Conservation (phyloP, 2,329 filamentous ascomycete species). For the Fusarium aywerte region DNA sequence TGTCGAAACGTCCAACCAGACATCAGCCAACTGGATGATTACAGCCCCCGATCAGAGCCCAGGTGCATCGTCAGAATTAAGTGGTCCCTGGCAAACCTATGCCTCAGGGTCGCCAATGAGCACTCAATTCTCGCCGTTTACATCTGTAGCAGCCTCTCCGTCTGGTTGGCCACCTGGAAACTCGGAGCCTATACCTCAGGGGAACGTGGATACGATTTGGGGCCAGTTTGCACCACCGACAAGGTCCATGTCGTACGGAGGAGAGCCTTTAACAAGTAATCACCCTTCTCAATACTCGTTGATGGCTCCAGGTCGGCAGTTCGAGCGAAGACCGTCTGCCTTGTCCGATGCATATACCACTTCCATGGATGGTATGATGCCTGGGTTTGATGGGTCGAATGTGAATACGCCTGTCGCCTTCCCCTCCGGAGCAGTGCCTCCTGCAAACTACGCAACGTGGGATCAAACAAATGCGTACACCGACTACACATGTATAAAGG, state of each 20-base stretch:
- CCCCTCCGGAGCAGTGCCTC: slow-evolving; percentile 53
- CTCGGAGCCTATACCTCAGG: slow-evolving; percentile 54
- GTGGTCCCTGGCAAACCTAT: slow-evolving; percentile 61
- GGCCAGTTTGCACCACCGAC: slow-evolving; percentile 55
- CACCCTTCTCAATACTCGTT: slow-evolving; percentile 55
- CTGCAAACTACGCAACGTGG: slow-evolving; percentile 57
- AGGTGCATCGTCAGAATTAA: slow-evolving; percentile 57
- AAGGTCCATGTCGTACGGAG: slow-evolving; percentile 62
- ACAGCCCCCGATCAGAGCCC: slow-evolving; percentile 55
- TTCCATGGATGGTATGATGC: slow-evolving; percentile 52
- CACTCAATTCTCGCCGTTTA: slow-evolving; percentile 62
- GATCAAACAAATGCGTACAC: slow-evolving; percentile 53
- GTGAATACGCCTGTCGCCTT: slow-evolving; percentile 49
- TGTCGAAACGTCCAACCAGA: slow-evolving; percentile 52
- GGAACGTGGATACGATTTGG: slow-evolving; percentile 57
- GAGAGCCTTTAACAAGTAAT: slow-evolving; percentile 53
- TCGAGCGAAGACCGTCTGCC: slow-evolving; percentile 56
- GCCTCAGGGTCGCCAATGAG: slow-evolving; percentile 62
- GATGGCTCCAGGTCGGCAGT: slow-evolving; percentile 53
- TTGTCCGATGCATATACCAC: slow-evolving; percentile 59
- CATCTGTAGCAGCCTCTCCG: slow-evolving; percentile 53
- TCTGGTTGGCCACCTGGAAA: slow-evolving; percentile 55
- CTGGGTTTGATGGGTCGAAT: slow-evolving; percentile 52
- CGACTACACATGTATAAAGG: slow-evolving; percentile 52
- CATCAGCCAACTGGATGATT: slow-evolving; percentile 58